Evolutionary conservation across 2,329 filamentous ascomycete species (phyloP).

Genomic region (Hypoxylon sp.): DNA sequence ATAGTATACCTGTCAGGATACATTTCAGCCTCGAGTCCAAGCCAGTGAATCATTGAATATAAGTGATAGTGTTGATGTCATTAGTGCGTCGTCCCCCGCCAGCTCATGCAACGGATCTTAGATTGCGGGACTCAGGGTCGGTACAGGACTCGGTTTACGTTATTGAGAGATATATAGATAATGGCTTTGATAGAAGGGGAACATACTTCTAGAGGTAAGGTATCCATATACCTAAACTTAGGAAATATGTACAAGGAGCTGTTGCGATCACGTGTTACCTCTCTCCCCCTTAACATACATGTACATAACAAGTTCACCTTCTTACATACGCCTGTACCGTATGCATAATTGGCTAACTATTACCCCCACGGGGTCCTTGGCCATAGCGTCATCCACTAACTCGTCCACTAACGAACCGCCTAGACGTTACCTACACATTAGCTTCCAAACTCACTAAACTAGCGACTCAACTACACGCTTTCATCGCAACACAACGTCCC

Average conservation of each 20-base stretch:
- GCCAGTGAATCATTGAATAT: constrained; percentile 10
- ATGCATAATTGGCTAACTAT: constrained; percentile 4
- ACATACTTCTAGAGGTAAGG: not conserved
- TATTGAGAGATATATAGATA: not conserved
- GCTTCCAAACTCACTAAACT: constrained; percentile 12
- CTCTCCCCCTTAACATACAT: constrained; percentile 1
- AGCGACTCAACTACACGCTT: constrained; percentile 26
- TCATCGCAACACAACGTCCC: constrained; percentile 14
- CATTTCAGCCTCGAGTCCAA: constrained; percentile 1
- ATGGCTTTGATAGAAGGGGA: not conserved
- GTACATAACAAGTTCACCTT: not conserved
- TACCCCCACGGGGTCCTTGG: constrained; percentile 18
- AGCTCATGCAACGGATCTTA: constrained; percentile 21
- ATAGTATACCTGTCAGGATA: constrained; percentile 18
- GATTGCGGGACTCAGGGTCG: constrained; percentile 15
- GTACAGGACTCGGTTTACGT: not conserved
- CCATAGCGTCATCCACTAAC: constrained; percentile 26
- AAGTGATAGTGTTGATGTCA: constrained; percentile 44
- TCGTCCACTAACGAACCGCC: not conserved
- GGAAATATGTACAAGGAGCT: not conserved
- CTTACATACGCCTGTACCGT: not conserved
- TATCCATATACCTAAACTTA: not conserved
- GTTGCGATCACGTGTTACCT: constrained; percentile 5
- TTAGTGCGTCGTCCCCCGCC: constrained; percentile 37
- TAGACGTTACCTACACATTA: constrained; percentile 9